These are phyloP conservation scores for Colletotrichum karsti DNA, from an alignment of 2,329 filamentous ascomycete species.

Conservation along the genomic window DNA sequence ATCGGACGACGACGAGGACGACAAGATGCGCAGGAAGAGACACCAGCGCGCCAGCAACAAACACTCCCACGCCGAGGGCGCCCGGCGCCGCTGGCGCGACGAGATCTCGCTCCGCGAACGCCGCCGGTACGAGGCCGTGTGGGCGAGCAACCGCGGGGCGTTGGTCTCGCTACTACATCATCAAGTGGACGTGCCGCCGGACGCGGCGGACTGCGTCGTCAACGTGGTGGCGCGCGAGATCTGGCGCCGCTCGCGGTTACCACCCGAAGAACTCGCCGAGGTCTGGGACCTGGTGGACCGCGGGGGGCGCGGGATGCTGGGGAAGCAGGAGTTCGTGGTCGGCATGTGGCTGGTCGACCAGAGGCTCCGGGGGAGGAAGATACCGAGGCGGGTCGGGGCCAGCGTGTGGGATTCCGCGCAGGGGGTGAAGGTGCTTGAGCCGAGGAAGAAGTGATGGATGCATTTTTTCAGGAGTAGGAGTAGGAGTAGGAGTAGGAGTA, in stretches of 20 bases:
- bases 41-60: slow-evolving; percentile 59
- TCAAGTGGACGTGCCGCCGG: slow-evolving; percentile 11
- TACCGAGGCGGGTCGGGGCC: slow-evolving; percentile 74
- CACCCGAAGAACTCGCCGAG: slow-evolving; percentile 73
- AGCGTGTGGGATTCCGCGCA: slow-evolving; percentile 80
- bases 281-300: slow-evolving; percentile 81
- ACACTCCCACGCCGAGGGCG: slow-evolving; percentile 80
- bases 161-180: slow-evolving; percentile 35
- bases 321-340: slow-evolving; percentile 79
- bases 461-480: not conserved
- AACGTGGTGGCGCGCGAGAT: slow-evolving; percentile 78
- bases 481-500: not conserved
- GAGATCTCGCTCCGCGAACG: slow-evolving; percentile 75
- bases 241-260: slow-evolving; percentile 77
- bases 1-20: slow-evolving; percentile 64
- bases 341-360: slow-evolving; percentile 87
- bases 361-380: slow-evolving; percentile 79
- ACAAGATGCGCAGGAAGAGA: slow-evolving; percentile 59
- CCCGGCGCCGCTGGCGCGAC: slow-evolving; percentile 80
- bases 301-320: slow-evolving; percentile 61
- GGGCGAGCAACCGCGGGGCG: slow-evolving; percentile 81
- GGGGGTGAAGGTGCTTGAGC: slow-evolving; percentile 50
- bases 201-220: slow-evolving; percentile 61
- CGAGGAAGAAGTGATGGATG: slow-evolving; percentile 34
- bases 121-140: slow-evolving; percentile 85